Percentiles rank a stretch among this genome's conserved stretches.
phyloP scores from a whole-genome alignment of 2,329 filamentous ascomycete species.

The Paecilomyces dactylethromorphus region DNA sequence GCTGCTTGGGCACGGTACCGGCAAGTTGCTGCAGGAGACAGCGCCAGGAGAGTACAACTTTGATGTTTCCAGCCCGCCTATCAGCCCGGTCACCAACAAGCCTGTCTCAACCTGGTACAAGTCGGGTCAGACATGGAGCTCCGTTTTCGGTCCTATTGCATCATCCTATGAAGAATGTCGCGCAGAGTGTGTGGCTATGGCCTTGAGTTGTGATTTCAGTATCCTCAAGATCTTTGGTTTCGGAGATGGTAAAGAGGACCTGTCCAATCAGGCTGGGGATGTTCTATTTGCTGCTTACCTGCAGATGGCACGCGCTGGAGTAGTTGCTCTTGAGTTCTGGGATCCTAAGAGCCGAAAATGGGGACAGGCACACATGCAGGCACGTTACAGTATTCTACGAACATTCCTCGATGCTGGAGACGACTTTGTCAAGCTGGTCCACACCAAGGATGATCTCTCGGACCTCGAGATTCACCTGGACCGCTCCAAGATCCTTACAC shows the following conservation, averaged over 20 bases:
- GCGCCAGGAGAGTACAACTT: constrained; percentile 80
- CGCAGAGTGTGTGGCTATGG: constrained; percentile 91
- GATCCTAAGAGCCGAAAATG: constrained; percentile 85
- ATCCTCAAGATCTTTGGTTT: constrained; percentile 90
- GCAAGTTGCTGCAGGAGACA: constrained; percentile 89
- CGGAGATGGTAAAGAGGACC: constrained; percentile 66
- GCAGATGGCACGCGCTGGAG: constrained; percentile 87
- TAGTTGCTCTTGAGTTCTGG: constrained; percentile 88
- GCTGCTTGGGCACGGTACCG: constrained; percentile 80
- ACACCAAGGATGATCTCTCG: constrained; percentile 66
- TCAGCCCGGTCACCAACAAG: constrained; percentile 71
- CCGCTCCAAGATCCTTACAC: constrained; percentile 75
- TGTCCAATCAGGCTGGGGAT: constrained; percentile 72
- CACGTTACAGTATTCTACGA: constrained; percentile 75
- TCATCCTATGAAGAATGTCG: constrained; percentile 92
- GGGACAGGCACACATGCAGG: constrained; percentile 89
- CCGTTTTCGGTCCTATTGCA: constrained; percentile 80
- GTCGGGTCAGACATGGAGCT: constrained; percentile 90
- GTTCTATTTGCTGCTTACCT: constrained; percentile 85
- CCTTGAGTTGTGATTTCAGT: constrained; percentile 77
- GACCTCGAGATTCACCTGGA: constrained; percentile 79
- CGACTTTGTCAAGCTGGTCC: constrained; percentile 76
- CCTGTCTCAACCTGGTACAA: constrained; percentile 86
- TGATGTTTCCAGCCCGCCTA: constrained; percentile 70
- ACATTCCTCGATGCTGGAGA: constrained; percentile 76